Base-by-base conservation (phyloP, 306 rosid genomes). In the Herpetospermum pedunculosum region DNA sequence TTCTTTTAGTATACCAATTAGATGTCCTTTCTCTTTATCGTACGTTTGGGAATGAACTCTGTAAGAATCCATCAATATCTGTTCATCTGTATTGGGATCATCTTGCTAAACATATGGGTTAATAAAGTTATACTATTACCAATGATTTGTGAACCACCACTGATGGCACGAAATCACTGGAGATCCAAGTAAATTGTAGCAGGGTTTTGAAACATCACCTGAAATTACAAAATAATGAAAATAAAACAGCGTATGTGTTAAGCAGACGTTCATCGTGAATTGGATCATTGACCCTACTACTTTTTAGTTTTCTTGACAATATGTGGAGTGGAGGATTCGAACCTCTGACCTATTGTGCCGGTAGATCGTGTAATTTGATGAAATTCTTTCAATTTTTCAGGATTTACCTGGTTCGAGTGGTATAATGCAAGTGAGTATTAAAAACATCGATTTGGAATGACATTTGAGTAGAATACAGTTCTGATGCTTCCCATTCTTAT, bases 361-460 rank as follows among this genome's bases (percentile, higher is more conserved):
- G n/a, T n/a, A n/a, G 32, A 25, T 46, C 2, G 35, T 48, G 28
- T 53, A 48, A 44, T 6, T 34, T 34, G 48, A 23, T 0, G 14
- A 32, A 13, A 18, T 35, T 35, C 11, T 50, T 21, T 55, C 18
- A 23, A 43, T n/a, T 59, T 81, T 76, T 76, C 91, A 94, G 98
- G 98, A 91, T 74, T 84, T 94, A 79, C 98, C 98, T 9, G 95
- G 82, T 78, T 94, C 98, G 18, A 94, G 97, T 77, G 97, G 98
- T 70, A 84, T 94, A 15, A 94, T 94, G 98, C 98, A 94, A 88
- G 90, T 88, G 78, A 88, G 95, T 85, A 75, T 62, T 18, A 41
- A 50, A 77, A 62, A 67, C 80, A 67, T 55, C 14, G n/a, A 40
- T 72, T 86, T 77, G 50, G 47, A 80, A 77, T 74, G 70, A 73